phyloP scores from a whole-genome alignment of 2,329 filamentous ascomycete species.

The Thermothelomyces thermophilus region DNA sequence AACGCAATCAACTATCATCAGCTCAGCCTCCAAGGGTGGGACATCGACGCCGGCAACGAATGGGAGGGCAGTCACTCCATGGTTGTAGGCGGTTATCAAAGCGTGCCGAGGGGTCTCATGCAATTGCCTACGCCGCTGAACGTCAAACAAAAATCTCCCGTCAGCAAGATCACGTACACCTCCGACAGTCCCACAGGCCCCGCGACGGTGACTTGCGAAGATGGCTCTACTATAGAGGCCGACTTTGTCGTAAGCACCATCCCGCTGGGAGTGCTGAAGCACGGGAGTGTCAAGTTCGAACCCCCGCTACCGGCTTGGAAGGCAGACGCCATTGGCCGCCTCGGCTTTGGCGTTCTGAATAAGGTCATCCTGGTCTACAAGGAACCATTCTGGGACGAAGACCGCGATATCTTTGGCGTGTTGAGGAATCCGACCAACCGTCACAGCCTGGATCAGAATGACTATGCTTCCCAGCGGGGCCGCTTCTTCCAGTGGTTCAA shows the following conservation, averaged over 20 bases:
- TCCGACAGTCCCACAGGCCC: constrained; percentile 39
- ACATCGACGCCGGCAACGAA: constrained; percentile 95
- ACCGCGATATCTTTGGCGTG: constrained; percentile 89
- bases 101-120: constrained; percentile 80
- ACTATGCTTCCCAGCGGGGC: constrained; percentile 74
- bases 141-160: constrained; percentile 64
- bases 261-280: constrained; percentile 85
- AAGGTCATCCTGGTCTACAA: constrained; percentile 92
- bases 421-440: constrained; percentile 65
- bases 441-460: constrained; percentile 67
- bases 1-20: constrained; percentile 85
- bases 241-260: constrained; percentile 88
- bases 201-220: constrained; percentile 64
- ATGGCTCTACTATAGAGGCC: constrained; percentile 71
- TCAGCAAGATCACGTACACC: constrained; percentile 65
- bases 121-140: constrained; percentile 70
- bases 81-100: constrained; percentile 88
- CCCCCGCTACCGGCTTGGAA: constrained; percentile 89
- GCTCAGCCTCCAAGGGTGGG: constrained; percentile 86
- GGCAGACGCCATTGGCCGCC: constrained; percentile 65
- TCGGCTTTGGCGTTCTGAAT: constrained; percentile 92
- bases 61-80: constrained; percentile 94
- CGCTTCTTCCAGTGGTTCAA: constrained; percentile 99
- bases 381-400: constrained; percentile 81
- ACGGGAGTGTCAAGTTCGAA: constrained; percentile 75